Evolutionary conservation across 75 land plant species (phyloP).

Genomic region (Cunninghamia lanceolata): DNA sequence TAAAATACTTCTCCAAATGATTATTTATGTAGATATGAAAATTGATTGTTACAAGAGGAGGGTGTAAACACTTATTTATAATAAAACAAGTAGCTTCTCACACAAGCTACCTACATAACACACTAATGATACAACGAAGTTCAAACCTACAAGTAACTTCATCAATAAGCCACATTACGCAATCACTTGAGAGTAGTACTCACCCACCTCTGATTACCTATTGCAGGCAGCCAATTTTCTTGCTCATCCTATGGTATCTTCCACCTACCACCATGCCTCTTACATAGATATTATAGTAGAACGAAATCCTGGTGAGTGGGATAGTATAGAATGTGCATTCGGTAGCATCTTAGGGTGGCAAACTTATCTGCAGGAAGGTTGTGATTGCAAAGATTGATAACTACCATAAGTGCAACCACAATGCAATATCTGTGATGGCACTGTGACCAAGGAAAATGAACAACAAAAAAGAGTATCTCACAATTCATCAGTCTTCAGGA

Average conservation of each 20-base stretch:
- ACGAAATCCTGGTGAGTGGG: too few relatives aligned
- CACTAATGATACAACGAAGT: too few relatives aligned
- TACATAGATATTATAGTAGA: not conserved
- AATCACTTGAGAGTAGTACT: too few relatives aligned
- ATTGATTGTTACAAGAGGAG: too few relatives aligned
- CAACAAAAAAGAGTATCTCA: not conserved
- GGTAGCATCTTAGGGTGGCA: not conserved
- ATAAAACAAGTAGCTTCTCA: too few relatives aligned
- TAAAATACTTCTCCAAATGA: too few relatives aligned
- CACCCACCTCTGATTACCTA: not conserved
- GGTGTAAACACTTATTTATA: too few relatives aligned
- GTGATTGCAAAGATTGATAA: not conserved
- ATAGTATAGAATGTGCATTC: too few relatives aligned
- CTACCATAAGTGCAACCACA: not conserved
- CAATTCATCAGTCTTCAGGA: not conserved
- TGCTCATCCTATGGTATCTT: not conserved
- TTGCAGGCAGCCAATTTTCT: not conserved
- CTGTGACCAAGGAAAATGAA: not conserved
- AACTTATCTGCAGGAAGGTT: not conserved
- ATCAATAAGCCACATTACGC: too few relatives aligned
- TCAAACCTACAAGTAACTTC: too few relatives aligned
- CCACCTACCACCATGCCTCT: not conserved
- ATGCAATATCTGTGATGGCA: not conserved
- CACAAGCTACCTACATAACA: too few relatives aligned
- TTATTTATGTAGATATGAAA: too few relatives aligned